phyloP scores from a whole-genome alignment of 352 stramenopile genomes.

The Phytophthora cryptogea region DNA sequence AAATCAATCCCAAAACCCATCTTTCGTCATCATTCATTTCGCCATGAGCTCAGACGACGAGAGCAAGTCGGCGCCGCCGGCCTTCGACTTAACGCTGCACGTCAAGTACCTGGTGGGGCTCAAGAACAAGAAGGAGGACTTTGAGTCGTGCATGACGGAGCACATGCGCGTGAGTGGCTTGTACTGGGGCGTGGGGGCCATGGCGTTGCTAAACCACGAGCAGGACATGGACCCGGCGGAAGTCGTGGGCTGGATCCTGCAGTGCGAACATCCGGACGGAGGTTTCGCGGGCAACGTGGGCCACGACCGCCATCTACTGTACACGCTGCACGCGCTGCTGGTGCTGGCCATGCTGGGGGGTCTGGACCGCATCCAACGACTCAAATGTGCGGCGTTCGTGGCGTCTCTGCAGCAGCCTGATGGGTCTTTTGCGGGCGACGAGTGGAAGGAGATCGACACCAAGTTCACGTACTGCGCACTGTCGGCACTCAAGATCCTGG shows the following conservation, averaged over 20 bases:
- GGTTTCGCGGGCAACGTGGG: conserved; percentile 96
- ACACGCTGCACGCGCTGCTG: conserved; percentile 97
- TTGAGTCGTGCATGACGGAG: conserved; percentile 94
- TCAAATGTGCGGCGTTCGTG: conserved; percentile 87
- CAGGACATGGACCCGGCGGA: conserved; percentile 80
- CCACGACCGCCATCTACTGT: conserved; percentile 97
- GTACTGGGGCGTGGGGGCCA: conserved; percentile 97
- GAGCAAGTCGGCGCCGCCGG: conserved; percentile 29
- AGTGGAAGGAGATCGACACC: conserved; percentile 98
- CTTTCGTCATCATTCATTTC: neutral
- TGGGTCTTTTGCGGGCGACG: conserved; percentile 97
- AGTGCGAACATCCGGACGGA: conserved; percentile 92
- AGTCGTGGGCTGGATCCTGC: conserved; percentile 95
- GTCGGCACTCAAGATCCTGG: conserved; percentile 94
- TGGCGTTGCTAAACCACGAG: conserved; percentile 92
- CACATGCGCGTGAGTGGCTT: conserved; percentile 98
- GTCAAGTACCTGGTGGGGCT: conserved; percentile 80
- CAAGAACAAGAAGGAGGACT: conserved; percentile 89
- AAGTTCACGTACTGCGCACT: conserved; percentile 99
- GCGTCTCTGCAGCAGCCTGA: conserved; percentile 94
- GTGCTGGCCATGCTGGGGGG: conserved; percentile 95
- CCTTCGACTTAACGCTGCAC: conserved; percentile 73
- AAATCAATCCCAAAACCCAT: neutral
- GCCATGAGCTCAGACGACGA: conserved; percentile 26
- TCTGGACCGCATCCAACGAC: conserved; percentile 79